Percentiles rank a stretch among this genome's conserved stretches.
phyloP scores from a whole-genome alignment of 306 rosid genomes.

The Prunus campanulata region DNA sequence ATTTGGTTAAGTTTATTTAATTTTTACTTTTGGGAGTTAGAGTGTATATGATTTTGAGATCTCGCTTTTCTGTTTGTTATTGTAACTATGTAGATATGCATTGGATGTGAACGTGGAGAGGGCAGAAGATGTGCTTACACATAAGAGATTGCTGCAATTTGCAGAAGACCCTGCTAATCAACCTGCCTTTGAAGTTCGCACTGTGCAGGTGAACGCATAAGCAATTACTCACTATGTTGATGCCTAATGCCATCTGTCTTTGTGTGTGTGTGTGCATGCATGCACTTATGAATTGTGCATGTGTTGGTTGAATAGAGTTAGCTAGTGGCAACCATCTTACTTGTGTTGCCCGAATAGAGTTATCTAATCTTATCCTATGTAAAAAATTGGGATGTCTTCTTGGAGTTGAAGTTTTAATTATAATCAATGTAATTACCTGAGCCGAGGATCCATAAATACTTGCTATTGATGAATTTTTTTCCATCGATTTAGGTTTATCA shows the following conservation, averaged over 20 bases:
- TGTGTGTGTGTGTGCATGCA: not conserved
- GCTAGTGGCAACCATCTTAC: not conserved
- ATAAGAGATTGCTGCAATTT: slow-evolving; percentile 74
- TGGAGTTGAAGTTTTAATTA: not conserved
- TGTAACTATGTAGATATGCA: slow-evolving; percentile 66
- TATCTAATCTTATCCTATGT: not conserved
- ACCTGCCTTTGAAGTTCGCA: slow-evolving; percentile 85
- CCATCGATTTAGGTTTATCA: slow-evolving; percentile 73
- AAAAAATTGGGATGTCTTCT: too few species aligned
- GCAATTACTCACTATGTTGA: not conserved
- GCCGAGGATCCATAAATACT: not conserved
- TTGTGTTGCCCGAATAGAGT: not conserved
- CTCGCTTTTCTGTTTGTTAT: slow-evolving; percentile 11
- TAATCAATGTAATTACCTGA: not conserved
- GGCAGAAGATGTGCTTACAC: slow-evolving; percentile 93
- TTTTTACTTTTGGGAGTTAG: not conserved
- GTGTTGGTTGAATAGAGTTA: not conserved
- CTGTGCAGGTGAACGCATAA: slow-evolving; percentile 62
- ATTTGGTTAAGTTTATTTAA: not conserved
- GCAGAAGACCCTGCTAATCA: slow-evolving; percentile 72
- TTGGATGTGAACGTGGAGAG: slow-evolving; percentile 98
- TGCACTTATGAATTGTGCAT: not conserved
- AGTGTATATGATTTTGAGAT: not conserved
- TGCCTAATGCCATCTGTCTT: not conserved
- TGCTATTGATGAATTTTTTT: slow-evolving; percentile 12